Evolutionary conservation across 108 stramenopile genomes (phyloP).

Genomic region (Skeletonema costatum): DNA sequence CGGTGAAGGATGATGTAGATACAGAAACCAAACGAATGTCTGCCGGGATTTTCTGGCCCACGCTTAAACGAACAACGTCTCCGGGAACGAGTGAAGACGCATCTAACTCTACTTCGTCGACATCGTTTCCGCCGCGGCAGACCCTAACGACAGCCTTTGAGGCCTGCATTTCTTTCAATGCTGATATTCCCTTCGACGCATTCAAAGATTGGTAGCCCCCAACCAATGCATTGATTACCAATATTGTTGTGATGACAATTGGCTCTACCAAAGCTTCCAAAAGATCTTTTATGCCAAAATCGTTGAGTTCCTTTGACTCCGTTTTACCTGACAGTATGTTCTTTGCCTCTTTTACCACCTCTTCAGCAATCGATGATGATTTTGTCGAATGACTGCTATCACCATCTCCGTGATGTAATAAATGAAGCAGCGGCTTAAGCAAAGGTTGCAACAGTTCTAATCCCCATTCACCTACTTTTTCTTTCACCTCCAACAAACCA

Average conservation of each 20-base stretch:
- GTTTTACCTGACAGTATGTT: background rate
- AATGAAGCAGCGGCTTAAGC: slow-evolving; percentile 8
- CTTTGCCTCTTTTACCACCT: slow-evolving; percentile 30
- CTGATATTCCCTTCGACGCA: slow-evolving; percentile 87
- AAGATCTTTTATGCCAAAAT: slow-evolving; percentile 61
- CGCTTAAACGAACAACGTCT: slow-evolving; percentile 87
- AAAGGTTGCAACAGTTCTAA: background rate
- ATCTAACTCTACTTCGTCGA: slow-evolving; percentile 53
- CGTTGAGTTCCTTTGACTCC: background rate
- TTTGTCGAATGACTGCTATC: background rate
- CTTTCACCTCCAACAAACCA: slow-evolving; percentile 68
- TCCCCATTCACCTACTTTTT: slow-evolving; percentile 38
- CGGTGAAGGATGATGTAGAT: slow-evolving; percentile 57
- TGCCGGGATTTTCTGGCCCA: slow-evolving; percentile 96
- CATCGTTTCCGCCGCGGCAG: background rate
- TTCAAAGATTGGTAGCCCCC: slow-evolving; percentile 96
- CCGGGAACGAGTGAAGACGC: slow-evolving; percentile 91
- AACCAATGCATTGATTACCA: slow-evolving; percentile 95
- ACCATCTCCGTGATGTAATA: slow-evolving; percentile 3
- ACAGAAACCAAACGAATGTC: slow-evolving; percentile 82
- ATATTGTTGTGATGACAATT: slow-evolving; percentile 92
- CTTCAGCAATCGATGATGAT: slow-evolving; percentile 24
- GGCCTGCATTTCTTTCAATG: slow-evolving; percentile 81
- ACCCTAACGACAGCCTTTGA: slow-evolving; percentile 45
- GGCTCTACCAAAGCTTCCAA: slow-evolving; percentile 91